A percentile compares a stretch with the other conserved stretches of the same genome.
These are phyloP conservation scores for Logfia minima DNA, from an alignment of 129 eudicot species.

Conservation along the genomic window DNA sequence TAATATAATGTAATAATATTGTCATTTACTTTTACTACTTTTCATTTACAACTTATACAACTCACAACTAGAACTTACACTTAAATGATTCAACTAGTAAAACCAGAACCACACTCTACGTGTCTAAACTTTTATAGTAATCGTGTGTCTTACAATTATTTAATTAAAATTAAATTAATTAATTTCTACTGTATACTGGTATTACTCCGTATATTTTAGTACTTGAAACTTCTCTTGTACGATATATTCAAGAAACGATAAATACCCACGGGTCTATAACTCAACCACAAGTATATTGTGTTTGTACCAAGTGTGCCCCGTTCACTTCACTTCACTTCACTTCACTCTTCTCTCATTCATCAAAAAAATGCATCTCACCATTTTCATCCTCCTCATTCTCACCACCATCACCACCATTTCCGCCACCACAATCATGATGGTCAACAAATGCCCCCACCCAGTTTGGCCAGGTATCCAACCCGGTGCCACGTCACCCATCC, in stretches of 20 bases:
- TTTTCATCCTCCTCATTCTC: constrained; percentile 11
- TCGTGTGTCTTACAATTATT: too few species aligned
- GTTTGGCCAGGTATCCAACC: constrained; percentile 99
- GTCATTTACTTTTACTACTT: too few species aligned
- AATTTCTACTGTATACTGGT: too few species aligned
- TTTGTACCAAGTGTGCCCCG: background rate
- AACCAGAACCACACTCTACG: too few species aligned
- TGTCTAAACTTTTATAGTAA: too few species aligned
- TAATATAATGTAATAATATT: too few species aligned
- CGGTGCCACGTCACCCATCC: constrained; percentile 62
- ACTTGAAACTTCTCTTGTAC: background rate
- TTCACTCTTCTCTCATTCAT: background rate
- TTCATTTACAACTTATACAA: too few species aligned
- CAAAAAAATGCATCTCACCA: background rate
- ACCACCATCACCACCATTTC: constrained; percentile 14
- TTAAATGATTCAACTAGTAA: too few species aligned
- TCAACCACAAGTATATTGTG: background rate
- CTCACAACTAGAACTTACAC: too few species aligned
- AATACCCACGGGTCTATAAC: background rate
- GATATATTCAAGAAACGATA: background rate
- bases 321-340: background rate
- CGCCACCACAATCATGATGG: constrained; percentile 65
- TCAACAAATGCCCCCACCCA: constrained; percentile 77
- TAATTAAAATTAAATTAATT: too few species aligned
- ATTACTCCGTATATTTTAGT: too few species aligned